These are phyloP conservation scores for Colletotrichum horii DNA, from an alignment of 2,329 filamentous ascomycete genomes.

Conservation along the genomic window DNA sequence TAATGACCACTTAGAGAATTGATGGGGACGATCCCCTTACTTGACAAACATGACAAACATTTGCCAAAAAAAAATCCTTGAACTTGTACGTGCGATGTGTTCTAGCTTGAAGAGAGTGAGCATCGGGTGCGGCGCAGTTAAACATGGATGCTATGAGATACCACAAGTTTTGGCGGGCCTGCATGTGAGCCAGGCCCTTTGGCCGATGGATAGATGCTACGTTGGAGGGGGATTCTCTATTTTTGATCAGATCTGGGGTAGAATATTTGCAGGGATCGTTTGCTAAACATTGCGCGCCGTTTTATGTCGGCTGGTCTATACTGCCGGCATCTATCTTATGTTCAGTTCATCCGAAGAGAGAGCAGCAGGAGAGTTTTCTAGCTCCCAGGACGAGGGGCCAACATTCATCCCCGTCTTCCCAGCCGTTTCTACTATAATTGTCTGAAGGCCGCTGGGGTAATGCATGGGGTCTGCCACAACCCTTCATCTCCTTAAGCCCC, in stretches of 20 bases:
- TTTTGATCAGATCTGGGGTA: background rate
- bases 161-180: background rate
- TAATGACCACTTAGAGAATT: background rate
- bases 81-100: background rate
- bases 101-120: background rate
- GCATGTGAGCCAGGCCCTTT: background rate
- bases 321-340: background rate
- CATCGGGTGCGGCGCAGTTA: background rate
- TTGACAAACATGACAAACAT: background rate
- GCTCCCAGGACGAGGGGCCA: background rate
- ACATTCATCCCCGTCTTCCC: background rate
- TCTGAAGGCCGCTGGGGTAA: background rate
- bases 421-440: background rate
- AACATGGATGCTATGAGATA: background rate
- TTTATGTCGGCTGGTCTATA: background rate
- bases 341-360: background rate
- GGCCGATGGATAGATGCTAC: background rate
- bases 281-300: background rate
- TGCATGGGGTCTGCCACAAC: background rate
- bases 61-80: background rate
- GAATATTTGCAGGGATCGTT: background rate
- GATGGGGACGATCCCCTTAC: background rate
- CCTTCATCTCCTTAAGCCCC: too few species aligned
- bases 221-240: background rate
- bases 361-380: background rate